Base-by-base conservation (phyloP, 2,329 filamentous ascomycete species). In the Penicillium aurantiogriseum region DNA sequence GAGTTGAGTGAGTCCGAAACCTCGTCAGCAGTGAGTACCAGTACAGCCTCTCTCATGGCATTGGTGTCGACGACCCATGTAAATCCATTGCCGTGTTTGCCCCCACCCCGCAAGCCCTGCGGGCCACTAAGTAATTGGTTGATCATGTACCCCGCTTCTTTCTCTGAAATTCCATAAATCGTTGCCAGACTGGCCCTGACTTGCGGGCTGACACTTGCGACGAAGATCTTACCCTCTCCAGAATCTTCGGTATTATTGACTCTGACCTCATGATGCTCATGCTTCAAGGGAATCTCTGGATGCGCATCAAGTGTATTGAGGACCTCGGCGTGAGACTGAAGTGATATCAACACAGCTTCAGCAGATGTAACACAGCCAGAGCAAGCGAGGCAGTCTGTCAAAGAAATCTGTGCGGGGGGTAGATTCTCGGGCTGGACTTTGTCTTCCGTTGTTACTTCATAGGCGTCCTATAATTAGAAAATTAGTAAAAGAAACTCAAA, bases 281-380 rank as follows among this genome's bases (percentile, higher is more conserved):
- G 51, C 23, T 19, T 40, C 47, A 73, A 53, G 23, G 68, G 63
- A 53, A 85, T 68, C 52, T 80, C 78, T 4, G 74, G 74, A 59
- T 81, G 74, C 5, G 85, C 80, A 71, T 97, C 91, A 33, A 99
- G 83, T 5, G 90, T 88, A 58, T 84, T 85, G 48, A 99, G 81
- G 8, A 99, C 92, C 76, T 99, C 94, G 38, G 87, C 85, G 75
- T 99, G 94, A 65, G 91, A 96, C 76, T 99, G 94, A 54, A 99
- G 78, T 57, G 90, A 94, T 51, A 99, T 92, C 42, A 99, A 85
- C n/a, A 99, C 91, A 17, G 94, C 94, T 78, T 99, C 94, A 46
- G 94, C 94, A 6, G 92, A 96, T 21, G 94, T 99, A 51, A 99
- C 94, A 74, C 94, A 99, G 52, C 94, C 94, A 10, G 94, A 97